A percentile compares a stretch with the other conserved stretches of the same genome.
Evolutionary conservation across 768 basidiomycete genomes (phyloP).

Genomic region (Hydnum rufescens): DNA sequence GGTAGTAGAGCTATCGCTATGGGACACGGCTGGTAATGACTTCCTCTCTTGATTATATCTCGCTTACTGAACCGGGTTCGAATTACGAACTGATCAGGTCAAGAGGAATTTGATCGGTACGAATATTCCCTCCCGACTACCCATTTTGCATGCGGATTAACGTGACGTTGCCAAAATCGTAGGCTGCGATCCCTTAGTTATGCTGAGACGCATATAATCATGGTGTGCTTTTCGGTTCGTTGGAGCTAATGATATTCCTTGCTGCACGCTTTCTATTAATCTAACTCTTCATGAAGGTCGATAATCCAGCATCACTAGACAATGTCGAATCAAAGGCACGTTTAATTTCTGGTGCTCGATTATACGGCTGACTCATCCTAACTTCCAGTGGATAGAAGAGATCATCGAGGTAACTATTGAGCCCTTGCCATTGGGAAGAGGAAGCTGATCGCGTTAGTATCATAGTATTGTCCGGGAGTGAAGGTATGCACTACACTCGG

Average conservation of each 20-base stretch:
- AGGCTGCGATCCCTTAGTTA: slow-evolving; percentile 75
- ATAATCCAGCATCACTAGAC: slow-evolving; percentile 86
- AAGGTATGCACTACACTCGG: slow-evolving; percentile 33
- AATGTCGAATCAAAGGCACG: slow-evolving; percentile 83
- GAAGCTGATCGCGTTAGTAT: neutral
- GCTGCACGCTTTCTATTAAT: no score
- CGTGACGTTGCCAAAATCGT: neutral
- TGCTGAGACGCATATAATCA: slow-evolving; percentile 88
- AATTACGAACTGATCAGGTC: slow-evolving; percentile 30
- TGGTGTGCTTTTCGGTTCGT: slow-evolving; percentile 87
- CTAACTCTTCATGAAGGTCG: slow-evolving; percentile 50
- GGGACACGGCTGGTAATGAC: slow-evolving; percentile 98
- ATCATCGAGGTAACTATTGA: slow-evolving; percentile 23
- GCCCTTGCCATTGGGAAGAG: neutral
- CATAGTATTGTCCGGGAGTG: slow-evolving; percentile 77
- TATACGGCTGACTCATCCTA: slow-evolving; percentile 1
- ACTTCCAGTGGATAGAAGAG: slow-evolving; percentile 72
- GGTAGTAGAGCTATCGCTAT: slow-evolving; percentile 74
- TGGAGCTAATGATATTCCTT: neutral
- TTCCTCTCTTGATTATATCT: no score
- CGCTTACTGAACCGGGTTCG: neutral
- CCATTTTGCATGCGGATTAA: neutral
- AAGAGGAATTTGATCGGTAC: slow-evolving; percentile 80
- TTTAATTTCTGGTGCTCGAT: slow-evolving; percentile 2
- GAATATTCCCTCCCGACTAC: neutral